phyloP scores from a whole-genome alignment of 2,329 filamentous ascomycete genomes.

The Diaporthe amygdali region DNA sequence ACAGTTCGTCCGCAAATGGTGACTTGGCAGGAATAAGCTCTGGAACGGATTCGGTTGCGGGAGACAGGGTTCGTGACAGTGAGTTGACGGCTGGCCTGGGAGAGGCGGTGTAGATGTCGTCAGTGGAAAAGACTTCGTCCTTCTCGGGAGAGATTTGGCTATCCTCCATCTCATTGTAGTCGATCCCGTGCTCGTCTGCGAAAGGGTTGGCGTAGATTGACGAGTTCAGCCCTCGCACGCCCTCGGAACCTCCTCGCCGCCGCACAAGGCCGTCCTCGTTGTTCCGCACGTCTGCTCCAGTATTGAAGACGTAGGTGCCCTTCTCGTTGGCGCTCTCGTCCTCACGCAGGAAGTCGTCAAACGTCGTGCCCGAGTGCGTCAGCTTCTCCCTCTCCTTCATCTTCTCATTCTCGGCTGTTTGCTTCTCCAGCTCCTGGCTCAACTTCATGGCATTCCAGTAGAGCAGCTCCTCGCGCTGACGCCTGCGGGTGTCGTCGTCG shows the following conservation, averaged over 20 bases:
- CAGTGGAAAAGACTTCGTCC: slow-evolving; percentile 53
- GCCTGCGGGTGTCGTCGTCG: slow-evolving; percentile 64
- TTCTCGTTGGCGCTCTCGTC: slow-evolving; percentile 54
- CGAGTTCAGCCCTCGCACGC: slow-evolving; percentile 50
- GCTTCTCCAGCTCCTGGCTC: slow-evolving; percentile 33
- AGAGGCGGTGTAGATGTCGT: slow-evolving; percentile 60
- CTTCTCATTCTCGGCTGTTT: slow-evolving; percentile 31
- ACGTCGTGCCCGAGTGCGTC: slow-evolving; percentile 44
- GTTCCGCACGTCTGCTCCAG: slow-evolving; percentile 51
- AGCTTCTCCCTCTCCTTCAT: not conserved
- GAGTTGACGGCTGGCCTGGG: slow-evolving; percentile 41
- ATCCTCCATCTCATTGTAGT: slow-evolving; percentile 51
- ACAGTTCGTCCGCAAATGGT: not conserved
- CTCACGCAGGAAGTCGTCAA: slow-evolving; percentile 64
- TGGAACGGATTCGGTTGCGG: slow-evolving; percentile 14
- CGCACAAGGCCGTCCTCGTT: slow-evolving; percentile 52
- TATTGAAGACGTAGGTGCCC: slow-evolving; percentile 64
- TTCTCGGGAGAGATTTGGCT: slow-evolving; percentile 49
- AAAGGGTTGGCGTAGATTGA: slow-evolving; percentile 63
- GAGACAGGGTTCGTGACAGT: slow-evolving; percentile 25
- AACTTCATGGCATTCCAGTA: slow-evolving; percentile 60
- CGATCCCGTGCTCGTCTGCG: slow-evolving; percentile 60
- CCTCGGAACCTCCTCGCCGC: slow-evolving; percentile 49
- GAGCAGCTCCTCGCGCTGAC: slow-evolving; percentile 68
- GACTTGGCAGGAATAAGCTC: slow-evolving; percentile 4